Conservation (phyloP, 176 grass and related monocot genomes). For the Chloris gayana region DNA sequence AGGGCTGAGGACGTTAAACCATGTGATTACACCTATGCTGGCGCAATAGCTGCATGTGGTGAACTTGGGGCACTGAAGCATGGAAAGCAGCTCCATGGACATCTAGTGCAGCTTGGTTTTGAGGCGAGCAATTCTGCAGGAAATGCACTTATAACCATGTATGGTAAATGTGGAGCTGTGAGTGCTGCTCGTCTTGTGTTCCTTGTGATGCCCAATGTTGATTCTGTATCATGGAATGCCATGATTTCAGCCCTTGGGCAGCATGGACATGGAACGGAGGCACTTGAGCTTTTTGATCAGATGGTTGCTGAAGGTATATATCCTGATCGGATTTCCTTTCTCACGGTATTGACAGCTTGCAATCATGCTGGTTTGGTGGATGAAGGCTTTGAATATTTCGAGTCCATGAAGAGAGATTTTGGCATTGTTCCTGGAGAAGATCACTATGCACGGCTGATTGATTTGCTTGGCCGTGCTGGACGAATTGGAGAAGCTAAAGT, state of each 20-base stretch:
- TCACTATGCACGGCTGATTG: constrained; percentile 78
- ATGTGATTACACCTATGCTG: constrained; percentile 78
- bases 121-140: constrained; percentile 80
- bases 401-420: constrained; percentile 80
- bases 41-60: constrained; percentile 75
- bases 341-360: constrained; percentile 82
- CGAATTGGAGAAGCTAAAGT: constrained; percentile 67
- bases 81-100: constrained; percentile 75
- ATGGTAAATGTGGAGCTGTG: constrained; percentile 79
- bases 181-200: constrained; percentile 65
- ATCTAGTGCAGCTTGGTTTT: constrained; percentile 68
- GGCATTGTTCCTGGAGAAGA: constrained; percentile 80
- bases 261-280: constrained; percentile 74
- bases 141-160: constrained; percentile 90
- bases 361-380: constrained; percentile 79
- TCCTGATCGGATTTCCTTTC: constrained; percentile 79
- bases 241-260: constrained; percentile 86
- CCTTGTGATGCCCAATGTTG: constrained; percentile 71
- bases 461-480: constrained; percentile 78
- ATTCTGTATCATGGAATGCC: constrained; percentile 86
- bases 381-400: constrained; percentile 78
- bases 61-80: constrained; percentile 63
- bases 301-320: constrained; percentile 60
- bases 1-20: constrained; percentile 56
- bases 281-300: constrained; percentile 71